phyloP scores from a whole-genome alignment of 202 grass and related monocot genomes.

The Digitaria exilis region DNA sequence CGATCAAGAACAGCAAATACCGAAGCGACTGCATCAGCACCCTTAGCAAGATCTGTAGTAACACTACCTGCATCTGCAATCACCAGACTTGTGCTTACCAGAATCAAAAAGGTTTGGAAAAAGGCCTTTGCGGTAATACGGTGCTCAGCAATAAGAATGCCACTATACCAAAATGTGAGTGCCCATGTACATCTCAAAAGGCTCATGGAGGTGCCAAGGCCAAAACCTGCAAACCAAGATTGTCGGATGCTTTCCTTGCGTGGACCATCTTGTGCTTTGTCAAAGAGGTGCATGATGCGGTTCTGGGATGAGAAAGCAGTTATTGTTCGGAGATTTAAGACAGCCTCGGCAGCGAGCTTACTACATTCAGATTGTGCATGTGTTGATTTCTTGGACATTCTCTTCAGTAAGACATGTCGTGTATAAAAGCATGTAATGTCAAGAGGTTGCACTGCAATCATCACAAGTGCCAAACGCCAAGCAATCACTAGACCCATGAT shows the following conservation, averaged over 20 bases:
- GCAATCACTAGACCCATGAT: slow-evolving; percentile 81
- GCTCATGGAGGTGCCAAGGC: slow-evolving; percentile 69
- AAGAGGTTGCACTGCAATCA: slow-evolving; percentile 88
- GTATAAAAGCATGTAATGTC: slow-evolving; percentile 79
- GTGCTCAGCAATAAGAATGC: slow-evolving; percentile 53
- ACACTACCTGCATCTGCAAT: slow-evolving; percentile 85
- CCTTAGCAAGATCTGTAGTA: slow-evolving; percentile 92
- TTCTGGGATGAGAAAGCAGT: slow-evolving; percentile 87
- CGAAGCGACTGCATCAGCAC: slow-evolving; percentile 65
- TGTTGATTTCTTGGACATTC: slow-evolving; percentile 78
- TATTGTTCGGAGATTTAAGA: slow-evolving; percentile 76
- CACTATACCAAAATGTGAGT: slow-evolving; percentile 86
- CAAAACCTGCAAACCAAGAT: slow-evolving; percentile 72
- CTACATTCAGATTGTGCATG: slow-evolving; percentile 77
- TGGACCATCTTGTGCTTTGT: slow-evolving; percentile 64
- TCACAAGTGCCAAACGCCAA: slow-evolving; percentile 78
- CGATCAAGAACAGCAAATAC: slow-evolving; percentile 77
- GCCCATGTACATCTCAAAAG: slow-evolving; percentile 72
- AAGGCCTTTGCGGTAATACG: slow-evolving; percentile 61
- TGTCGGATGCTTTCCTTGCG: slow-evolving; percentile 69
- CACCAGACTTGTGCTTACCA: slow-evolving; percentile 78
- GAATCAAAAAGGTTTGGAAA: slow-evolving; percentile 81
- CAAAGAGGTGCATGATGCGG: slow-evolving; percentile 67
- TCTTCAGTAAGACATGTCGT: slow-evolving; percentile 70
- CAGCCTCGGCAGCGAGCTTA: slow-evolving; percentile 87